Conservation (phyloP, 1,284 basidiomycete genomes). For the Heliocybe sulcata region DNA sequence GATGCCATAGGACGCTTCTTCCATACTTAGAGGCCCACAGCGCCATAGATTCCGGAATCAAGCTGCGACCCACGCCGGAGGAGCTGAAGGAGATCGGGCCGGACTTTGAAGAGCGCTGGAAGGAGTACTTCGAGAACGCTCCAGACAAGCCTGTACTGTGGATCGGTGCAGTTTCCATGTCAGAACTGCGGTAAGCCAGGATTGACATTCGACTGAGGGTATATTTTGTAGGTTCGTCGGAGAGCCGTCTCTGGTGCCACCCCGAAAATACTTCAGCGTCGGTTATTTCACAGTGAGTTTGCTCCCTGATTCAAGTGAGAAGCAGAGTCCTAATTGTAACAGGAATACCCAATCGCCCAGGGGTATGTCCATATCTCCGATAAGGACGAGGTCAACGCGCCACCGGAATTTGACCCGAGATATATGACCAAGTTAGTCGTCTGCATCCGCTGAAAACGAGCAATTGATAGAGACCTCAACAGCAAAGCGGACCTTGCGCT, state of each 20-base stretch:
- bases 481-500: slow-evolving; percentile 48
- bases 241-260: slow-evolving; percentile 14
- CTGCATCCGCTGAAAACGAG: too few relatives aligned
- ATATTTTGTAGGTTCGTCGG: slow-evolving; percentile 17
- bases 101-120: slow-evolving; percentile 35
- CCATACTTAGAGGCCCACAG: slow-evolving; percentile 17
- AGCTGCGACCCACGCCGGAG: slow-evolving; percentile 34
- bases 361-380: slow-evolving; percentile 38
- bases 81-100: slow-evolving; percentile 38
- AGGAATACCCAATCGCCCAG: slow-evolving; percentile 32
- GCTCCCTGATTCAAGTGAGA: slow-evolving; percentile 10
- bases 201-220: background rate
- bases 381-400: slow-evolving; percentile 24
- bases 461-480: background rate
- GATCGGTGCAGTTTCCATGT: slow-evolving; percentile 22
- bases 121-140: slow-evolving; percentile 30
- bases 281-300: slow-evolving; percentile 21
- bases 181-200: background rate
- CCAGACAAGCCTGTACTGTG: slow-evolving; percentile 43
- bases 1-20: background rate
- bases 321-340: background rate
- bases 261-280: slow-evolving; percentile 25
- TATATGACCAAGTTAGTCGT: slow-evolving; percentile 22
- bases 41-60: slow-evolving; percentile 36
- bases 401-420: slow-evolving; percentile 26